Evolutionary conservation across 2,329 filamentous ascomycete genomes (phyloP).

Genomic region (Aspergillus carbonarius): DNA sequence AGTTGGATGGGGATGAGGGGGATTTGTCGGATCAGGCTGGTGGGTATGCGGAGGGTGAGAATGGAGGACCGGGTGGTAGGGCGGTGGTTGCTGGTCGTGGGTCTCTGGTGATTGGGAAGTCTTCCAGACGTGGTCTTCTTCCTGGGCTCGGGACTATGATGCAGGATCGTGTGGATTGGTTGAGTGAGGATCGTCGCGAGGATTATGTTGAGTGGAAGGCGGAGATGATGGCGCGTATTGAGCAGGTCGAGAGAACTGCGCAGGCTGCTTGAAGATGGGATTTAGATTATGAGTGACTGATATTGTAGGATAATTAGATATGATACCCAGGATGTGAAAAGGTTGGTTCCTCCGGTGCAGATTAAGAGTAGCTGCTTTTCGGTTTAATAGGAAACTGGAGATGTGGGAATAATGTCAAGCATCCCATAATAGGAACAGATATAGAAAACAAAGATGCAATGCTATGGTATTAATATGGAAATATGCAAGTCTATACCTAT

Average conservation of each 20-base stretch:
- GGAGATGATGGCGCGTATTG: slow-evolving; percentile 40
- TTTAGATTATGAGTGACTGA: not conserved
- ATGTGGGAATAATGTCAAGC: not conserved
- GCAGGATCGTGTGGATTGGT: slow-evolving; percentile 49
- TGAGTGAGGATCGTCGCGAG: slow-evolving; percentile 45
- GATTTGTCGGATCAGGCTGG: slow-evolving; percentile 35
- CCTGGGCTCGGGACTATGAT: slow-evolving; percentile 53
- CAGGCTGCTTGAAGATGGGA: not conserved
- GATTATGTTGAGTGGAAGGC: slow-evolving; percentile 48
- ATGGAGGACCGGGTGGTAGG: slow-evolving; percentile 27
- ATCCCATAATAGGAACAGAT: not conserved
- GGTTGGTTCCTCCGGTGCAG: not conserved
- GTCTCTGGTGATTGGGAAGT: slow-evolving; percentile 13
- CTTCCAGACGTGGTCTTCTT: slow-evolving; percentile 38
- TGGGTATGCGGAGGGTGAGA: slow-evolving; percentile 37
- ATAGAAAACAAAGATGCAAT: not conserved
- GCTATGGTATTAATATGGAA: not conserved
- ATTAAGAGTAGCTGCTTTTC: not conserved
- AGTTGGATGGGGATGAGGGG: slow-evolving; percentile 35
- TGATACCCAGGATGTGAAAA: slow-evolving; percentile 12
- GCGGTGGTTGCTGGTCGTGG: slow-evolving; percentile 19
- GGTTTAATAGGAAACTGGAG: not conserved
- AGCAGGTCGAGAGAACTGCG: slow-evolving; percentile 28
- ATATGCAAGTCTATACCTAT: slow-evolving; percentile 15
- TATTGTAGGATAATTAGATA: not conserved